These are phyloP conservation scores for Phytophthora hibernalis DNA, from an alignment of 352 stramenopile genomes.

Conservation along the genomic window DNA sequence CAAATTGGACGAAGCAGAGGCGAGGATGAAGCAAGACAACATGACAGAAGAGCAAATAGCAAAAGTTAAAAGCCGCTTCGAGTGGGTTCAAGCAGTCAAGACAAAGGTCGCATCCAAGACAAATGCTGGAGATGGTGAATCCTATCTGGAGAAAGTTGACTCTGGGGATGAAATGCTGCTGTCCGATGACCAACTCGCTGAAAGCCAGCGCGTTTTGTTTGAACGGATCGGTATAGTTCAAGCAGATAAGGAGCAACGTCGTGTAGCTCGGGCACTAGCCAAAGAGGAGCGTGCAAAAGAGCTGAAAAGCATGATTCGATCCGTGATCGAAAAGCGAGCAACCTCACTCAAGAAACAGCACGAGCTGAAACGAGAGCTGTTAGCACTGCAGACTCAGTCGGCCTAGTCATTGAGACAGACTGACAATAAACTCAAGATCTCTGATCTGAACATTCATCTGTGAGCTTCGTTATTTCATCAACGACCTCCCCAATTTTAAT, in stretches of 20 bases:
- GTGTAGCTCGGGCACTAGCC: constrained; percentile 29
- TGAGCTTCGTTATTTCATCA: constrained; percentile 52
- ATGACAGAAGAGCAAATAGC: constrained; percentile 56
- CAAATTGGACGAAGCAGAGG: constrained; percentile 47
- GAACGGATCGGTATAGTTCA: constrained; percentile 40
- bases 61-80: constrained; percentile 46
- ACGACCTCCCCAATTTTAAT: constrained; percentile 48
- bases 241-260: constrained; percentile 37
- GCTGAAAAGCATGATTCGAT: constrained; percentile 41
- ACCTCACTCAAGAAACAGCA: constrained; percentile 42
- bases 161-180: constrained; percentile 24
- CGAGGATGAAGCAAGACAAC: constrained; percentile 44
- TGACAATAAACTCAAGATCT: constrained; percentile 13
- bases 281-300: constrained; percentile 48
- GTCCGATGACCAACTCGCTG: constrained; percentile 35
- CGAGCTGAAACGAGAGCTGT: constrained; percentile 36
- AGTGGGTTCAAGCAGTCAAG: constrained; percentile 44
- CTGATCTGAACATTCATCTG: constrained; percentile 41
- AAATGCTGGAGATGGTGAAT: constrained; percentile 2
- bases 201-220: constrained; percentile 38
- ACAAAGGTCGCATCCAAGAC: constrained; percentile 17
- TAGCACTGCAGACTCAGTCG: constrained; percentile 30
- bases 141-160: constrained; percentile 26
- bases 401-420: constrained; percentile 9
- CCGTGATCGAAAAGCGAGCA: constrained; percentile 45